Conservation (phyloP, 78 protist genomes). For the Dictyostelium purpureum region DNA sequence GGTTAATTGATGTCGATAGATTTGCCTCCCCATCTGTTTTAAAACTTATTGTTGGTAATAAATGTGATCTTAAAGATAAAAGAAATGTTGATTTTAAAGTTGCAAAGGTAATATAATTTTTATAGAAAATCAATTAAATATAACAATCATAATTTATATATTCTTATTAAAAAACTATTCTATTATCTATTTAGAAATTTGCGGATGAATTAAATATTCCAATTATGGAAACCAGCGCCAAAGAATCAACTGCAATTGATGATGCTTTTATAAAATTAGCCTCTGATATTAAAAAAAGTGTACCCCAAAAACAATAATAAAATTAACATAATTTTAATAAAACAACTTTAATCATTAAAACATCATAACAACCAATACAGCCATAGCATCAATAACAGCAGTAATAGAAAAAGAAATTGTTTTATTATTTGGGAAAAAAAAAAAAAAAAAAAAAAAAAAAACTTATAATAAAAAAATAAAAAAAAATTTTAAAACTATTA, state of each 20-base stretch:
- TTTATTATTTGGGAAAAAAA: no score
- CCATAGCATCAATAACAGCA: no score
- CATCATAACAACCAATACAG: no score
- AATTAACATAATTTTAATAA: no score
- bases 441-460: no score
- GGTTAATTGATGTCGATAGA: constrained; percentile 80
- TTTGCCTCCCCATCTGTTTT: constrained; percentile 68
- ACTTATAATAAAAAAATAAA: no score
- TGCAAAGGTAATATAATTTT: constrained; percentile 43
- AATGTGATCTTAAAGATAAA: constrained; percentile 61
- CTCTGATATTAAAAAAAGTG: constrained; percentile 62
- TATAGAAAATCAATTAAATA: no score
- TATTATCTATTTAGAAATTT: constrained; percentile 16
- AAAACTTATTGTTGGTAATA: constrained; percentile 71
- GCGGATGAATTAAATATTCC: constrained; percentile 76
- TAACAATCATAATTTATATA: background rate
- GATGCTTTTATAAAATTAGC: constrained; percentile 68
- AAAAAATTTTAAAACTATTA: no score
- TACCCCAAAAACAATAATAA: background rate
- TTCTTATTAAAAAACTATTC: background rate
- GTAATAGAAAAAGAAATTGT: no score
- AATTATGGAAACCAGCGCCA: constrained; percentile 74
- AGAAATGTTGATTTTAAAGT: constrained; percentile 65
- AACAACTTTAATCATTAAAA: no score
- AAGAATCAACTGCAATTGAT: constrained; percentile 73